Base-by-base conservation (phyloP, 352 stramenopile genomes). In the Pythium rishiriense region DNA sequence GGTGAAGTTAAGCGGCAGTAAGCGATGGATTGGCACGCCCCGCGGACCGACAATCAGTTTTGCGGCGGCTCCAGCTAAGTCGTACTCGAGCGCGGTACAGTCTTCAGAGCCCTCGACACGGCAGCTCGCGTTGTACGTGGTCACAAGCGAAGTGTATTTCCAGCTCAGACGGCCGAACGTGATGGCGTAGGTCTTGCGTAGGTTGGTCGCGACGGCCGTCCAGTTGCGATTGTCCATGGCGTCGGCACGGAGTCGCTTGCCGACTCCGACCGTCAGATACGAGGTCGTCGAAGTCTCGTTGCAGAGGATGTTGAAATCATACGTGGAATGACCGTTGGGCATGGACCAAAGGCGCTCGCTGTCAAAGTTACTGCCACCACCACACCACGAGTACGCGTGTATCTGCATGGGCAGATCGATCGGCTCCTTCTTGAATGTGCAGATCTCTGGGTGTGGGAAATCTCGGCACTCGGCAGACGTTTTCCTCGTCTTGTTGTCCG, bases 401-500 rank as follows among this genome's bases (percentile, higher is more conserved):
- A 43, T 43, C 37, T 43, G 37, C 37, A 43, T 43, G 37, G 37
- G 37, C 11, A 15, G 6, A n/a, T 43, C 37, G 19, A 43, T 7
- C 37, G 11, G 37, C 17, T 43, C 11, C 37, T 43, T 43, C 37
- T 15, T 4, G 17, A 43, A 43, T 4, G 19, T 43, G 17, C 37
- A 43, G 37, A 43, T 3, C 11, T 15, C 10, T 19, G 37, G 37
- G 1, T 24, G 50, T 39, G 39, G 37, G 17, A 5, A 29, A n/a
- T 62, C 78, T 19, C 25, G 7, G 57, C 68, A 65, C 79, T 19
- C 25, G 7, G 57, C 68, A 22, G 49, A 75, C 6, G 62, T 73
- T 3, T 83, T 80, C 45, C 41, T 75, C n/a, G 70, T 79, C 5
- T 46, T 68, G 1, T 42, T 83, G 48, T 42, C 72, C 0, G 54